Evolutionary conservation across 75 land plant species (phyloP).

Genomic region (Larix kaempferi): DNA sequence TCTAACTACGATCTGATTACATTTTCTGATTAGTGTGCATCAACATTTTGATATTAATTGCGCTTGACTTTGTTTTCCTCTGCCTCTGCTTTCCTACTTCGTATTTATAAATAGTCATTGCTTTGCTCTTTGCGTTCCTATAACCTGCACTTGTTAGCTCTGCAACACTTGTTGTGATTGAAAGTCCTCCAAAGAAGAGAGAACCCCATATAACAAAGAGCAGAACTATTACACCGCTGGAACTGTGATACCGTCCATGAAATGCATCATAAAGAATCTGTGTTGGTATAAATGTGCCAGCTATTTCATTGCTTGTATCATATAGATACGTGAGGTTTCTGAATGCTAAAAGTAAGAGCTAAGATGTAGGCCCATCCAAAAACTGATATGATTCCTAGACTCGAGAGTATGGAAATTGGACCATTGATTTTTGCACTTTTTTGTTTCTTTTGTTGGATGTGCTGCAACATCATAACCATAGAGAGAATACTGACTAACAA

Average conservation of each 20-base stretch:
- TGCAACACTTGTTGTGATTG: constrained; percentile 89
- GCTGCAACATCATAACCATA: constrained; percentile 95
- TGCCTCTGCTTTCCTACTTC: too few species aligned
- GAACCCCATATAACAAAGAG: constrained; percentile 82
- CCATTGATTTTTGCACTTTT: constrained; percentile 86
- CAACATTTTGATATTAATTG: too few species aligned
- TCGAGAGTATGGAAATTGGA: constrained; percentile 89
- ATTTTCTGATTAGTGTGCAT: too few species aligned
- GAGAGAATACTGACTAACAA: constrained; percentile 88
- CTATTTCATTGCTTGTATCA: constrained; percentile 79
- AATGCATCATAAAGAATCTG: constrained; percentile 93
- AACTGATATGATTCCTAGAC: constrained; percentile 76
- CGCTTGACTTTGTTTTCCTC: too few species aligned
- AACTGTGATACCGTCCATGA: constrained; percentile 75
- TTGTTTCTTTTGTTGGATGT: constrained; percentile 94
- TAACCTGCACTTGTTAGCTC: too few species aligned
- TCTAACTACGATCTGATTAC: too few species aligned
- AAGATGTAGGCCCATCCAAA: constrained; percentile 90
- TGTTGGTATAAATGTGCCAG: constrained; percentile 79
- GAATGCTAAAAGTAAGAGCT: constrained; percentile 87
- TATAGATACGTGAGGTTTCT: constrained; percentile 68
- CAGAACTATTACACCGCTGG: constrained; percentile 70
- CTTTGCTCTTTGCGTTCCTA: too few species aligned
- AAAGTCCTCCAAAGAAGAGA: constrained; percentile 89
- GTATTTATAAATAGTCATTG: too few species aligned